Evolutionary conservation across 2,329 filamentous ascomycete species (phyloP), one percentile per base, ranked within the genome.

Genomic region (Aspergillus niger): DNA sequence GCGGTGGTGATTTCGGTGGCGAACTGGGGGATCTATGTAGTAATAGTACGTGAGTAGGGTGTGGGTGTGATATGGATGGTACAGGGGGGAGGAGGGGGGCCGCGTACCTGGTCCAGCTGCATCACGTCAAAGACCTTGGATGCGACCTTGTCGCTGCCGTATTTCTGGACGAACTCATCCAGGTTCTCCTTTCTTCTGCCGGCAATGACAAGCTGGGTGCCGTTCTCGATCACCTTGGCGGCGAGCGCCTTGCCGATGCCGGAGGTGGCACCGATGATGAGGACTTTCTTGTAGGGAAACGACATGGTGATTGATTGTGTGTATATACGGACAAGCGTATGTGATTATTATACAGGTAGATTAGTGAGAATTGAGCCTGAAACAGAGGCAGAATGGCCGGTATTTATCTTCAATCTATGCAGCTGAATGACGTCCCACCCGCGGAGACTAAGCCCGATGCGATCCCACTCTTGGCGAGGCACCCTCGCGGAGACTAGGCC

Each of bases 121-220:
- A 79, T 81, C 58, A 85, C 80, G 65, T 86, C 83, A 63, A 85
- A 82, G 4, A 75, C 74, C 20, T 79, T 71, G 5, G 76, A 74
- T 36, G 77, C 72, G 43, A 79, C 77, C 63, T 80, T 82, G 59
- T 81, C 79, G 47, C 73, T 70, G 47, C 81, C 80, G 65, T 84
- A 71, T 60, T 79, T 71, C 13, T 76, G 58, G 15, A 82, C 77
- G 62, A 85, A 81, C 2, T 73, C 75, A 38, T 83, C 78, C 10
- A 85, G 75, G 20, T 81, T 81, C 59, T 83, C 80, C 67, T 83
- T 77, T 58, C 84, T 72, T 8, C 83, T 74, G 3, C 83, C 84
- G 5, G 81, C 77, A 3, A 82, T 75, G 43, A 85, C 79, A 41
- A 83, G 78, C 17, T 74, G 73, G 58, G 77, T 78, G 32, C 80